Conservation (phyloP, 1,139 yeast species). For the Pichia sp. region DNA sequence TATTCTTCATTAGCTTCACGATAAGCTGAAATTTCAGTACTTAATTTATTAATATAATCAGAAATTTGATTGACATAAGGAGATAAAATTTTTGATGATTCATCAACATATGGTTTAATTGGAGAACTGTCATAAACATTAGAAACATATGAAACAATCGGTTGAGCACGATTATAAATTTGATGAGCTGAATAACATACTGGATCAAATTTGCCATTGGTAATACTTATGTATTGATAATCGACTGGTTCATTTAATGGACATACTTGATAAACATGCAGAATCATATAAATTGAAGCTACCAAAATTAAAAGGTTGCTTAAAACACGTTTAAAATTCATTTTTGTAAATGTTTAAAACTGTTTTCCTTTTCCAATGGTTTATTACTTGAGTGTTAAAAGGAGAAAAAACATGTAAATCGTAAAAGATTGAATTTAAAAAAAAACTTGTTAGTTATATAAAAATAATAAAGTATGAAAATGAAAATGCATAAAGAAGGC, state of each 20-base stretch:
- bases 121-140: slow-evolving; percentile 18
- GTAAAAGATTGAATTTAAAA: no score
- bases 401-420: no score
- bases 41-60: background rate
- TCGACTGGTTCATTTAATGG: slow-evolving; percentile 6
- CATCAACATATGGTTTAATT: slow-evolving; percentile 21
- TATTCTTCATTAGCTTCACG: slow-evolving; percentile 10
- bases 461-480: no score
- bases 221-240: background rate
- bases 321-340: slow-evolving; percentile 8
- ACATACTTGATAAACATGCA: slow-evolving; percentile 9
- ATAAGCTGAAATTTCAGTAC: slow-evolving; percentile 1
- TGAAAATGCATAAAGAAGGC: no score
- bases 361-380: no score
- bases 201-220: slow-evolving; percentile 5
- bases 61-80: slow-evolving; percentile 4
- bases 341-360: background rate
- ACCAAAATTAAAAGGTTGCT: slow-evolving; percentile 6
- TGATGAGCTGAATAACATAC: slow-evolving; percentile 22
- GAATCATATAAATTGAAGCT: slow-evolving; percentile 4
- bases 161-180: slow-evolving; percentile 14
- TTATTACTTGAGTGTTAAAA: no score
- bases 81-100: background rate
- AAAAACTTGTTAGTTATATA: no score
- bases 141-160: slow-evolving; percentile 14